Base-by-base conservation (phyloP, 441 rosid species). In the Populus hybrid region DNA sequence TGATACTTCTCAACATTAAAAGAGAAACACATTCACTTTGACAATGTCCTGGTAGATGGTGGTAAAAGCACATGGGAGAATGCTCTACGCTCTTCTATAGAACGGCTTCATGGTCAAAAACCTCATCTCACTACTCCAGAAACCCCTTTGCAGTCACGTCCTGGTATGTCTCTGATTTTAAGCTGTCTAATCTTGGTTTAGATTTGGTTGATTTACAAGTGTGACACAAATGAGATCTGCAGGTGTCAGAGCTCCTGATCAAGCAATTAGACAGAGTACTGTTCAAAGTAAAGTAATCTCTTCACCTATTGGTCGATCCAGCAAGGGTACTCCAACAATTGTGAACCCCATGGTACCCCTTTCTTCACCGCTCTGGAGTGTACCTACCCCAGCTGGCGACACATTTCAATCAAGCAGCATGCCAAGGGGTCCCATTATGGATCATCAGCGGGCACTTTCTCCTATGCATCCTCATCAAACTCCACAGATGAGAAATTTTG, bases 341-440 rank as follows among this genome's bases (percentile, higher is more conserved):
- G 82, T 78, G 73, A 93, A 86, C 78, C 88, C 98, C 59, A 73
- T 92, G 79, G 84, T 82, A 35, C 95, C 99, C 72, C 87, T 85
- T 78, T 91, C 99, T 67, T 95, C 99, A 69, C 99, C 99, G 40
- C 89, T 93, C 71, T 97, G 99, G 99, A 90, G 87, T 81, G 80
- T 93, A 63, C 75, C 93, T 65, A 87, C 92, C 59, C 92, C 98
- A 57, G 75, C 87, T 24, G 78, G 77, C 32, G 97, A 90, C 80
- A 76, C 87, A 57, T 61, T 88, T 83, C 95, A 95, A 76, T 79
- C 97, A 78, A 87, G 86, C 80, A 80, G 85, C 81, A 32, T 88
- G 81, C 88, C 90, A 71, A 91, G 93, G 88, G 90, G 90, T 78
- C 86, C 90, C 4, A 78, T 84, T 76, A 79, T 88, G 89, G 90